Evolutionary conservation across 2,329 filamentous ascomycete species (phyloP).

Genomic region (Scedosporium boydii): DNA sequence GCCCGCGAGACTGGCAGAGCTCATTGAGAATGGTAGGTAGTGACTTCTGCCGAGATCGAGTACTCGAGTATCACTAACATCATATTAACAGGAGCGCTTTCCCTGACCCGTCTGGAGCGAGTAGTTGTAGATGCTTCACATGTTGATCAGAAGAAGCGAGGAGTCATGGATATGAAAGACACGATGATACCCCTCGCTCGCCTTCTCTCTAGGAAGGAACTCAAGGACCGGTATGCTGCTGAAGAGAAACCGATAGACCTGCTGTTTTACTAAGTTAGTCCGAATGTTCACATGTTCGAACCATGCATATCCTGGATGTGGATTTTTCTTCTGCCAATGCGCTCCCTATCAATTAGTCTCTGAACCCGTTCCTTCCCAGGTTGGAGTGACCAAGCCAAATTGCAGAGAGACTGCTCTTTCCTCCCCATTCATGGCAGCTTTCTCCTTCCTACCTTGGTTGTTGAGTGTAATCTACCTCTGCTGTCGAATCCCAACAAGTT

Average conservation of each 20-base stretch:
- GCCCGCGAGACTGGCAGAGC: slow-evolving; percentile 68
- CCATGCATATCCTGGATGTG: neutral
- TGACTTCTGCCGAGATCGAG: slow-evolving; percentile 1
- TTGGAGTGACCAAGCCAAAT: too few species aligned
- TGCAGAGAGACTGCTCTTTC: too few species aligned
- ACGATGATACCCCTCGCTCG: slow-evolving; percentile 71
- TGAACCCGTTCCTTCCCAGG: too few species aligned
- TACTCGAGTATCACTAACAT: neutral
- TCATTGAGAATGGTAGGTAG: slow-evolving; percentile 66
- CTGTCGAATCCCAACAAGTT: too few species aligned
- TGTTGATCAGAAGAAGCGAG: slow-evolving; percentile 89
- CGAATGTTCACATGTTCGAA: neutral
- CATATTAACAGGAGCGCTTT: slow-evolving; percentile 48
- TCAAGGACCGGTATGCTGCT: slow-evolving; percentile 60
- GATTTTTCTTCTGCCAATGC: neutral
- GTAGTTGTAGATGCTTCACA: slow-evolving; percentile 87
- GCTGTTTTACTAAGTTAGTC: slow-evolving; percentile 50
- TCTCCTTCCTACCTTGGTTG: too few species aligned
- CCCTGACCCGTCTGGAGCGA: slow-evolving; percentile 60
- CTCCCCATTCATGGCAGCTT: too few species aligned
- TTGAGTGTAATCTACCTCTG: too few species aligned
- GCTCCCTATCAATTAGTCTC: too few species aligned
- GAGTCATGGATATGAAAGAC: slow-evolving; percentile 92
- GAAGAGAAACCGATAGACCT: slow-evolving; percentile 49
- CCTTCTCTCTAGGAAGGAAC: slow-evolving; percentile 60